Conservation (phyloP, 192 early-diverging fungal genomes). For the Linnemannia zychae region DNA sequence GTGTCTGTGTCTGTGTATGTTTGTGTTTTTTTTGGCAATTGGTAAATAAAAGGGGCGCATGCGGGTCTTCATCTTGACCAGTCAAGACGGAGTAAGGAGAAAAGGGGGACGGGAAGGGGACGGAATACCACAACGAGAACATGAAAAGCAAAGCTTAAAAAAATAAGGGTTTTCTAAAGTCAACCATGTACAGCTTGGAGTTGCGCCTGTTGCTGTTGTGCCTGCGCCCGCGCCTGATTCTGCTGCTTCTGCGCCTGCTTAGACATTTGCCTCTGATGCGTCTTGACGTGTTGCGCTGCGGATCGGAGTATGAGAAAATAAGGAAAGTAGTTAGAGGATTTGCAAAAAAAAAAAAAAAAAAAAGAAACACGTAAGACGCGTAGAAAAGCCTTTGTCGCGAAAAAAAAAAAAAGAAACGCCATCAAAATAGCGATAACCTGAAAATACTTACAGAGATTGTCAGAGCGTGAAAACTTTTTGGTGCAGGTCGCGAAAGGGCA, state of each 20-base stretch:
- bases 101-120: neutral
- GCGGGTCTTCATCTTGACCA: neutral
- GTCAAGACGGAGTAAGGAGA: neutral
- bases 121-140: neutral
- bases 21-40: neutral
- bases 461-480: conserved; percentile 69
- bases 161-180: neutral
- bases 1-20: too few relatives aligned
- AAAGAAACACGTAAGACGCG: neutral
- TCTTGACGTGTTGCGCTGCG: conserved; percentile 71
- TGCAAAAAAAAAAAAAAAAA: neutral
- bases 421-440: too few relatives aligned
- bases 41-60: neutral
- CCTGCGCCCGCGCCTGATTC: conserved; percentile 44
- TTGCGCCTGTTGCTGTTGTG: conserved; percentile 23
- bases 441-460: conserved; percentile 62
- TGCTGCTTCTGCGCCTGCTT: conserved; percentile 45
- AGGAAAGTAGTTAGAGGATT: too few relatives aligned
- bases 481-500: conserved; percentile 61
- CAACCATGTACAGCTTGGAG: neutral
- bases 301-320: too few relatives aligned
- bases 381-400: neutral
- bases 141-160: too few relatives aligned
- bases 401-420: neutral
- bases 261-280: conserved; percentile 57